Evolutionary conservation across 1,284 basidiomycete genomes (phyloP), one percentile per base, ranked within the genome.

Genomic region (Ustilago esculenta): DNA sequence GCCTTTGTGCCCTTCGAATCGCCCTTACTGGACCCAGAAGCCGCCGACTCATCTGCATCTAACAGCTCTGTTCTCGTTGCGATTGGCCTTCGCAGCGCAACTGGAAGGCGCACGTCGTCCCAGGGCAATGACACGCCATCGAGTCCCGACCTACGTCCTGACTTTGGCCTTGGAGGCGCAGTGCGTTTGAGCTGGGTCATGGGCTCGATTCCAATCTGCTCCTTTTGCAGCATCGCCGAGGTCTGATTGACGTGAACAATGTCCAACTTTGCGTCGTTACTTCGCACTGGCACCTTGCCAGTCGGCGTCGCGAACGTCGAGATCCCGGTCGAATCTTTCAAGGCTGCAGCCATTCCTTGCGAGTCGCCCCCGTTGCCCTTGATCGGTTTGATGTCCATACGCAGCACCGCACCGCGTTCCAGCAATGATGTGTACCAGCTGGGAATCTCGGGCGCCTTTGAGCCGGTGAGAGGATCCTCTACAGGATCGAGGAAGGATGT

Each of bases 191-290:
- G 50, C 35, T 72, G 69, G 24, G 69, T 67, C 57, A 59, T 60
- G 4, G 64, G 58, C 30, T 64, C 64, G 20, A 59, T 41, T 1
- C 64, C 69, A 15, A 67, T 56, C 53, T 67, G 69, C 39, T 72
- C 69, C 59, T 53, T 67, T 46, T 78, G 76, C 40, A 78, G 63
- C 76, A 78, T 76, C 20, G 75, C 75, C 33, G 74, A 76, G 8
- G 76, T 78, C 51, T 72, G 51, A 25, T 78, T 78, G 20, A 78
- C 76, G 44, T 78, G 76, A 3, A 73, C 59, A 8, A 78, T 59
- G 3, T 74, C 59, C 18, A 78, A 54, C 45, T 66, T 64, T 2
- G 47, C 44, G 5, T 66, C 72, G 8, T 52, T 53, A 29, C 52
- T 68, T 20, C 44, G 32, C 15, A 73, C 73, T 1, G 58, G 46